A percentile compares a stretch with the other conserved stretches of the same genome.
Evolutionary conservation across 1,284 basidiomycete species (phyloP).

Genomic region (Rhodotorula sp.): DNA sequence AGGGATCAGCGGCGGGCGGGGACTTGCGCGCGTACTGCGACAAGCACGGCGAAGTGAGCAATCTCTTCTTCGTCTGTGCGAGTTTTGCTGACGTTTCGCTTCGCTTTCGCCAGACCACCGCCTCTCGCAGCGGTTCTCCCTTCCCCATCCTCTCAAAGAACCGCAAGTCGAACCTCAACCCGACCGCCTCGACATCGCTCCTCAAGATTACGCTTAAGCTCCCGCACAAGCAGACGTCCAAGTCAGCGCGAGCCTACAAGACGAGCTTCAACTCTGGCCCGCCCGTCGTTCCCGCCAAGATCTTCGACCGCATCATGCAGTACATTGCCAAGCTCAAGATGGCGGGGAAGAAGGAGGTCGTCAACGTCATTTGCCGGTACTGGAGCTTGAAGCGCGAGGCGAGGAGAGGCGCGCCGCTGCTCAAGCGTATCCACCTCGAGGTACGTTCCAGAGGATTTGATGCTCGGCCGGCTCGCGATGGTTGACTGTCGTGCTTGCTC

Average conservation of each 20-base stretch:
- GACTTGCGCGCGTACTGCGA: constrained; percentile 76
- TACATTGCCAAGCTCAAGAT: constrained; percentile 74
- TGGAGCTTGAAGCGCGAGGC: constrained; percentile 97
- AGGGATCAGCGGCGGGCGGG: constrained; percentile 41
- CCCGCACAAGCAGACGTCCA: neutral
- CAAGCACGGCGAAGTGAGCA: constrained; percentile 74
- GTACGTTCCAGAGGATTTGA: too few species aligned
- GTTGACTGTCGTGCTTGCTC: neutral
- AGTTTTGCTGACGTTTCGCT: neutral
- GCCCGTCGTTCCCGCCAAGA: constrained; percentile 56
- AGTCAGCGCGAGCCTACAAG: constrained; percentile 18
- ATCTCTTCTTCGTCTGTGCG: neutral
- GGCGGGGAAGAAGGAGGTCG: constrained; percentile 72
- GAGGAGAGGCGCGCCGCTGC: constrained; percentile 83
- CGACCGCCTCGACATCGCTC: neutral
- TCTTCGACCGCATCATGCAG: constrained; percentile 66
- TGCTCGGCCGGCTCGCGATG: too few species aligned
- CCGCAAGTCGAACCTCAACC: neutral
- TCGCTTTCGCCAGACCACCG: neutral
- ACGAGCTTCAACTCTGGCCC: constrained; percentile 42
- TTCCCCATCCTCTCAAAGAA: neutral
- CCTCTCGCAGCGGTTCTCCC: neutral
- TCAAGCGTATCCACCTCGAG: constrained; percentile 92
- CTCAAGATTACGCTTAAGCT: constrained; percentile 24
- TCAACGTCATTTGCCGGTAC: constrained; percentile 79